Evolutionary conservation across 164 flowering plant species (phyloP).

Genomic region (Berberis vulgaris): DNA sequence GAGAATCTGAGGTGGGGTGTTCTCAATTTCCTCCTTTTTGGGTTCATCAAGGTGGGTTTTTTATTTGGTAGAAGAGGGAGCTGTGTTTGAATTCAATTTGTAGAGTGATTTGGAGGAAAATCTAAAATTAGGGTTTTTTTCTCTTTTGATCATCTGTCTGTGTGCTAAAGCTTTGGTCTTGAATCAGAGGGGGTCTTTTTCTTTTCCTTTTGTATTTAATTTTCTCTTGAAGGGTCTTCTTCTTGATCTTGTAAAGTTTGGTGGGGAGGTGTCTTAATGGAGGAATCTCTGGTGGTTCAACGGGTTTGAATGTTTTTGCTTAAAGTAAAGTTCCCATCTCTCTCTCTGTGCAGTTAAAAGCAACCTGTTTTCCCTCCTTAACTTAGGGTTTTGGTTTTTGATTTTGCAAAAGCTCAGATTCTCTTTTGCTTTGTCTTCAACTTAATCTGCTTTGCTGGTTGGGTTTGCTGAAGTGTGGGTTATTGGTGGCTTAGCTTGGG

Average conservation of each 20-base stretch:
- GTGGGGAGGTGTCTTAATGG: neutral
- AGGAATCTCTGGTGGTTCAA: too few relatives aligned
- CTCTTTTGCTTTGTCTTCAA: too few relatives aligned
- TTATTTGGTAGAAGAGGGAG: too few relatives aligned
- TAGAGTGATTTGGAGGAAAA: conserved; percentile 1
- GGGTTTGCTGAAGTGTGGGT: conserved; percentile 1
- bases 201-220: too few relatives aligned
- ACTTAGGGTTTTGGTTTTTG: conserved; percentile 9
- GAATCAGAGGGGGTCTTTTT: too few relatives aligned
- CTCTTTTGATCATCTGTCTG: neutral
- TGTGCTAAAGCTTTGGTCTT: too few relatives aligned
- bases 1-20: too few relatives aligned
- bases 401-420: too few relatives aligned
- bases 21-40: too few relatives aligned
- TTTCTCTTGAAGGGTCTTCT: conserved; percentile 4
- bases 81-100: conserved; percentile 14
- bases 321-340: conserved; percentile 14
- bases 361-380: conserved; percentile 2
- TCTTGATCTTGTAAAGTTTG: conserved; percentile 13
- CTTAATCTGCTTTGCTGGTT: too few relatives aligned
- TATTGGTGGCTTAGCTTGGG: neutral
- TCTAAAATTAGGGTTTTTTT: conserved; percentile 24
- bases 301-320: conserved; percentile 22
- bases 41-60: too few relatives aligned
- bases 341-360: neutral